Evolutionary conservation across 2,329 filamentous ascomycete species (phyloP), one percentile per base, ranked within the genome.

Genomic region (Aureobasidium leucospermi): DNA sequence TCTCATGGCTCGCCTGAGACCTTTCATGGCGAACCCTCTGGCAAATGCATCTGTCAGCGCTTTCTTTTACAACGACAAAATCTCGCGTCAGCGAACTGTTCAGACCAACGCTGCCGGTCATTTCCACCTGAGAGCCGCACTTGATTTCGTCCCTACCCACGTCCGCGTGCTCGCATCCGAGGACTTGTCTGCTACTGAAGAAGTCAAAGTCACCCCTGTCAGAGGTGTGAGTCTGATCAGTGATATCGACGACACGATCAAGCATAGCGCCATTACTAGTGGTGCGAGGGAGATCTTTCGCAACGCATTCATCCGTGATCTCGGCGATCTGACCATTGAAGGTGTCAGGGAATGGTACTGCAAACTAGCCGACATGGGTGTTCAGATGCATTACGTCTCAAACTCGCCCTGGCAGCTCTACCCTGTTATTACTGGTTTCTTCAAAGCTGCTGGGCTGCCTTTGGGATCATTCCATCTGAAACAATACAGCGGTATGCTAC

Each of bases 321-420:
- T 97, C 1, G 79, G 76, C 3, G 90, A 93, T 62, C 79, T 97
- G 47, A 90, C 85, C 0, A 85, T 99, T 23, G 87, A 91, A 15
- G 94, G 94, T 2, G 92, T 97, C 19, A 83, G 80, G 60, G 90
- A 95, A 63, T 97, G 94, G 93, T 99, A 97, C 70, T 84, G 79
- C 38, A 79, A 79, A 19, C 80, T 99, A 74, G 81, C 88, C 41
- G 79, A 85, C 19, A 84, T 93, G 76, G 91, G 92, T 16, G 93
- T 97, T 28, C 84, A 86, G 66, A 82, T 99, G 56, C 95, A 99
- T 70, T 99, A 99, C 72, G 95, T 96, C 64, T 99, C 94, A n/a
- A 99, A 99, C 73, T 96, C 93, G 53, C 94, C 94, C 0, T 99
- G 95, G 95, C 95, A 99, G 71, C 81, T 99, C 6, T 99, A 90